These are phyloP conservation scores for Solanum etuberosum DNA, from an alignment of 257 asterid species.

Conservation along the genomic window DNA sequence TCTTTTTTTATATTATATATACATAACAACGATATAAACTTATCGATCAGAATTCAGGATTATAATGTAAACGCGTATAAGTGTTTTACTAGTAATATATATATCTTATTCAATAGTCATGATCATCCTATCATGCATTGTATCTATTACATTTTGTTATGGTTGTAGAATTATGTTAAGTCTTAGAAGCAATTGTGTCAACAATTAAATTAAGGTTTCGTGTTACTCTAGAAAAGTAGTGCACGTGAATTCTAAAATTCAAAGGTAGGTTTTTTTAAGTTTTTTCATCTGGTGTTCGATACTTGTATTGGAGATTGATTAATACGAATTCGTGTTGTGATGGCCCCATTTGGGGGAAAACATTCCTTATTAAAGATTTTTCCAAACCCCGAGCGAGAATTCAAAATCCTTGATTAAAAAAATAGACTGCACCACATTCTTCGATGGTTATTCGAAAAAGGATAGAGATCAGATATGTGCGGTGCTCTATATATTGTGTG, in stretches of 20 bases:
- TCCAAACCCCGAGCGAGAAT: fast-evolving
- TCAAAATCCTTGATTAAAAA: no score
- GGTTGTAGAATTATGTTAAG: background rate
- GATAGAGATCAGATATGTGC: background rate
- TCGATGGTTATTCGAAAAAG: background rate
- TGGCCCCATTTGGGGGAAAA: no score
- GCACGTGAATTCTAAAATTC: slow-evolving; percentile 1
- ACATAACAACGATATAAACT: background rate
- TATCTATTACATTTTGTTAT: background rate
- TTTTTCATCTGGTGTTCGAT: no score
- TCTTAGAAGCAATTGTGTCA: background rate
- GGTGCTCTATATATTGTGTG: background rate
- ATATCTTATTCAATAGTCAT: background rate
- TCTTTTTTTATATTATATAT: background rate
- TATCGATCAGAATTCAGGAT: background rate
- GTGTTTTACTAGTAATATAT: background rate
- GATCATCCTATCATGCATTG: background rate
- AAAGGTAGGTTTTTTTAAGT: background rate
- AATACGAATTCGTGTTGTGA: background rate
- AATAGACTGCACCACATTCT: background rate
- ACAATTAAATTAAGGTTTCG: background rate
- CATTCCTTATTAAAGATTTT: no score
- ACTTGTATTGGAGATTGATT: no score
- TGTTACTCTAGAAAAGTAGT: background rate
- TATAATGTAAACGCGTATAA: background rate